Evolutionary conservation across 345 rosid genomes (phyloP), one percentile per base, ranked within the genome.

Genomic region (Brassica cretica): DNA sequence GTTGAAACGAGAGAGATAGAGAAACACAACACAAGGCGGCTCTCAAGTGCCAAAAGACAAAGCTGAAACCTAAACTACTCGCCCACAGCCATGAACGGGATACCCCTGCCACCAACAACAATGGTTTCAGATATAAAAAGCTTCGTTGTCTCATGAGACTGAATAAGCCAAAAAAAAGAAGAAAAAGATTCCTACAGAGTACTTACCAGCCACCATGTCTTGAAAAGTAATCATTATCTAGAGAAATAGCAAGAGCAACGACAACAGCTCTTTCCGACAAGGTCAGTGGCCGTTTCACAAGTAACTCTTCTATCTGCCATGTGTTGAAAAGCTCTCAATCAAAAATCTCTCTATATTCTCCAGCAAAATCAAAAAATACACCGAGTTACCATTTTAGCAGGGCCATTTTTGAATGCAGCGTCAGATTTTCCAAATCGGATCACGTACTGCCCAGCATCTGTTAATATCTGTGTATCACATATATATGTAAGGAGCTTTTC

Each of bases 381-480:
- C 10, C 16, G 12, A 41, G 68, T 24, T 84, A 94, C 98, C 86
- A 8, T 37, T 65, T 49, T 75, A 76, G 92, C 92, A 51, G 71
- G 83, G 44, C 87, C 95, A 55, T 75, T 89, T 83, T 89, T 86
- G 51, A 82, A 78, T 27, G 81, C 72, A 15, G 87, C 87, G 85
- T 90, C 94, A 66, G 90, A 72, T 81, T 84, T 86, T 70, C 98
- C 98, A 82, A 95, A 95, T 59, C 97, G 87, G 68, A 95, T 95
- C 55, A 85, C 97, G 56, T 95, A 95, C 82, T 95, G 99, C 15
- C 99, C 99, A 79, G 99, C 99, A 89, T 95, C 99, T 24, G 99
- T 93, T 73, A 95, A 88, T 16, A 95, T 86, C 97, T 94, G 88
- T 64, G 16, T 14, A 71, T 12, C 49, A 79, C 41, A 55, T 32